A percentile compares a stretch with the other conserved stretches of the same genome.
These are phyloP conservation scores for Penicillium chermesinum DNA, from an alignment of 495 filamentous ascomycete species.

Conservation along the genomic window DNA sequence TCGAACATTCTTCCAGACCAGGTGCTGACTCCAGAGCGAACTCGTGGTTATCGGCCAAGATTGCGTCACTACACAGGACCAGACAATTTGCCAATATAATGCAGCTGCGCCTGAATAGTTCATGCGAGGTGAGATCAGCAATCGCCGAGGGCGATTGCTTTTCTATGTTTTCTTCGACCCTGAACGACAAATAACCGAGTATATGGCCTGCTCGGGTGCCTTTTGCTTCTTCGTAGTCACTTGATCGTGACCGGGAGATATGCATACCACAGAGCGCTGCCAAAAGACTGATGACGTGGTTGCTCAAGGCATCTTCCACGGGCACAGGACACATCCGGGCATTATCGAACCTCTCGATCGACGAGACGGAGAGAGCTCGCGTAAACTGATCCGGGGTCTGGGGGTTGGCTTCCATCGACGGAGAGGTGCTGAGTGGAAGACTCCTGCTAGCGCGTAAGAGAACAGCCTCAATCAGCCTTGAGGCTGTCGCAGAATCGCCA, in stretches of 20 bases:
- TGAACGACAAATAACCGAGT: constrained; percentile 21
- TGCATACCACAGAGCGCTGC: constrained; percentile 41
- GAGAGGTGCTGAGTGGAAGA: background rate
- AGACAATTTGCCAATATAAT: constrained; percentile 33
- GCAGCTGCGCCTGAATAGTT: constrained; percentile 34
- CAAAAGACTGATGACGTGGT: constrained; percentile 38
- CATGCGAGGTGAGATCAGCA: constrained; percentile 14
- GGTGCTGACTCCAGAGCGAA: constrained; percentile 5
- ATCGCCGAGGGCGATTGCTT: constrained; percentile 1
- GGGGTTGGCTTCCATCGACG: background rate
- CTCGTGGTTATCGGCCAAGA: constrained; percentile 4
- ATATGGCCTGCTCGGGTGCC: constrained; percentile 26
- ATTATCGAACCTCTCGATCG: background rate
- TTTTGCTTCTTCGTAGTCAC: constrained; percentile 9
- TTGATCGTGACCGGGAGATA: constrained; percentile 31
- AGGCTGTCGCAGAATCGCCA: constrained; percentile 31
- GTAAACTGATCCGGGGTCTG: constrained; percentile 8
- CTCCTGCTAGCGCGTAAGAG: constrained; percentile 29
- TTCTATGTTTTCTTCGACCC: constrained; percentile 25
- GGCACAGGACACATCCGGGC: constrained; percentile 31
- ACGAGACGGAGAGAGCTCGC: constrained; percentile 13
- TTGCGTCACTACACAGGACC: constrained; percentile 28
- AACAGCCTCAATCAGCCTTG: constrained; percentile 36
- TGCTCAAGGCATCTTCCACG: constrained; percentile 41
- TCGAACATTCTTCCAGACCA: constrained; percentile 13